Evolutionary conservation across 1,284 basidiomycete species (phyloP), one percentile per base, ranked within the genome.

Genomic region (Puccinia triticina): DNA sequence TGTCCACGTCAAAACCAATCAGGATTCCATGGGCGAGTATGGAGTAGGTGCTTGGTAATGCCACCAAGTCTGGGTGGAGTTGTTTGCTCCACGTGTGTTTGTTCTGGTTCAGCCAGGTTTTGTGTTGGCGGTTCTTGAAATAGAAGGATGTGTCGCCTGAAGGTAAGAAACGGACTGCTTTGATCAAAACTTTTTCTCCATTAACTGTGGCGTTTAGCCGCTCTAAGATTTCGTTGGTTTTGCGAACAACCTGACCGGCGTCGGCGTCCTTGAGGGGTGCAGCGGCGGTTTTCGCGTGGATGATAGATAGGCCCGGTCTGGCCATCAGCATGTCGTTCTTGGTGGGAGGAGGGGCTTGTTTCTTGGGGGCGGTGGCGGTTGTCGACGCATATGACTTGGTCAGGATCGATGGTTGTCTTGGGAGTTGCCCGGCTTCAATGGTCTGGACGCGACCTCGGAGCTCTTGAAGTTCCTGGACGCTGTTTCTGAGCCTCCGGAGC

Each of bases 141-240:
- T 73, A 73, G 48, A 73, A 53, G 18, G 21, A 48, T 3, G 53
- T 46, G 50, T 73, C 71, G 1, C 71, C 71, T 34, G 29, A 73
- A 4, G 71, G 46, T 2, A 50, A 43, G 4, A 53, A 23, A 2
- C 67, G 4, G n/a, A 48, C 67, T 43, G 29, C 67, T n/a, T 71
- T 71, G 34, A 71, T 26, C 16, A 21, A 8, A 23, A 71, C 43
- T 23, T 40, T 40, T 43, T 71, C 67, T 2, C 67, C 67, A 2
- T 71, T 14, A 2, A 48, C 40, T 21, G 3, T 18, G 16, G 67
- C 67, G 12, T 71, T 26, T 8, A 71, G 8, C 10, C 43, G 32
- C 10, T 64, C 59, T 26, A 64, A 29, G n/a, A 64, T 64, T 4
- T 64, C 10, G 26, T 64, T 64, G 3, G 59, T 64, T 26, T 64